These are phyloP conservation scores for Calocera cornea DNA, from an alignment of 768 basidiomycete genomes.

Conservation along the genomic window DNA sequence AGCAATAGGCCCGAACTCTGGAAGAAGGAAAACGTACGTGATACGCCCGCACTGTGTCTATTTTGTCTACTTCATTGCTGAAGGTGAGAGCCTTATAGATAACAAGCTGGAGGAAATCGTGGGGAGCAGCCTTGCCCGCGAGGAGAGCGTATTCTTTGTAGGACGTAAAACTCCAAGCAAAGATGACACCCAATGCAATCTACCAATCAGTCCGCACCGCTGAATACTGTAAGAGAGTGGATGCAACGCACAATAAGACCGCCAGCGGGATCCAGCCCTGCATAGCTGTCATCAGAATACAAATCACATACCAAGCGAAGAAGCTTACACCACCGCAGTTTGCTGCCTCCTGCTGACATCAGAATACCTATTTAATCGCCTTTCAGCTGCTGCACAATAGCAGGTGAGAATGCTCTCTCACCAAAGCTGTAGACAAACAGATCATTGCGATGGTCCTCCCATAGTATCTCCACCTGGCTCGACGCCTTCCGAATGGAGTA, in stretches of 20 bases:
- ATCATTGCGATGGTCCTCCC: slow-evolving; percentile 95
- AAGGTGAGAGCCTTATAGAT: slow-evolving; percentile 91
- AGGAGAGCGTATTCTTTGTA: slow-evolving; percentile 72
- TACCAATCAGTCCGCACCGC: slow-evolving; percentile 20
- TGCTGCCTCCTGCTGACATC: slow-evolving; percentile 73
- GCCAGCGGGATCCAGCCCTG: slow-evolving; percentile 66
- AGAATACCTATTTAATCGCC: slow-evolving; percentile 46
- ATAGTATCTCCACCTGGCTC: slow-evolving; percentile 87
- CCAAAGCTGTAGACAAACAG: slow-evolving; percentile 72
- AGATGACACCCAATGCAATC: slow-evolving; percentile 69
- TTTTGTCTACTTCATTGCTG: slow-evolving; percentile 65
- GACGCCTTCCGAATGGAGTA: slow-evolving; percentile 61
- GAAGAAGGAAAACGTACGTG: slow-evolving; percentile 42
- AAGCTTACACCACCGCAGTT: slow-evolving; percentile 63
- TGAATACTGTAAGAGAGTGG: background rate
- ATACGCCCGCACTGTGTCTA: slow-evolving; percentile 89
- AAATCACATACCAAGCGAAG: slow-evolving; percentile 7
- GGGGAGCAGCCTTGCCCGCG: slow-evolving; percentile 84
- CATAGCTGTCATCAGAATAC: slow-evolving; percentile 20
- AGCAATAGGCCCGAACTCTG: slow-evolving; percentile 4
- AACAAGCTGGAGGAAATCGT: slow-evolving; percentile 79
- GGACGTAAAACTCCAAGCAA: slow-evolving; percentile 62
- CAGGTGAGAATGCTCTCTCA: slow-evolving; percentile 20
- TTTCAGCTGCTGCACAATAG: slow-evolving; percentile 8
- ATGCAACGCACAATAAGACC: slow-evolving; percentile 48